phyloP scores from a whole-genome alignment of 2,329 filamentous ascomycete genomes.

The Trichoderma oligosporum region DNA sequence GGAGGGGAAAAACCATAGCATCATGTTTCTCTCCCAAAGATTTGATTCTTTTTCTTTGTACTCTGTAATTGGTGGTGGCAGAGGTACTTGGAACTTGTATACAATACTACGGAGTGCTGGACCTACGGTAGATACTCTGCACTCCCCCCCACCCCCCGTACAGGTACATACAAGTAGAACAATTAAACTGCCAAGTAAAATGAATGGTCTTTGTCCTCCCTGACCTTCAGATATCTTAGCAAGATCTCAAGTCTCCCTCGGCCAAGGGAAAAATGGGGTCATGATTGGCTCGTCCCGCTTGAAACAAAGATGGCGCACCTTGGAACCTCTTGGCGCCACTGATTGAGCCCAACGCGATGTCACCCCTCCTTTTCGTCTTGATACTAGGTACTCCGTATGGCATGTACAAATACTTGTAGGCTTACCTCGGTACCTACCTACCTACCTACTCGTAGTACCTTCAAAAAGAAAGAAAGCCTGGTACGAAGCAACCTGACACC shows the following conservation, averaged over 20 bases:
- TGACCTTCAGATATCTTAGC: neutral
- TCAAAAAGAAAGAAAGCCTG: too few relatives aligned
- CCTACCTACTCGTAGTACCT: too few relatives aligned
- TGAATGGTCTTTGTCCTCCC: neutral
- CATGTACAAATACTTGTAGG: too few relatives aligned
- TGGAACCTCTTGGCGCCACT: neutral
- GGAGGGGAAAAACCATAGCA: too few relatives aligned
- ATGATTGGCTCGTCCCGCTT: conserved; percentile 13
- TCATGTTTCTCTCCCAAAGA: too few relatives aligned
- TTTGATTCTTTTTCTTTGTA: neutral
- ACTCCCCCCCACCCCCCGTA: too few relatives aligned
- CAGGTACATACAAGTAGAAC: too few relatives aligned
- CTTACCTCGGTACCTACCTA: too few relatives aligned
- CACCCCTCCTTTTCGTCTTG: neutral
- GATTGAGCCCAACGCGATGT: conserved; percentile 13
- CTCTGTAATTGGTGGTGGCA: neutral
- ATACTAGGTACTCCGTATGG: too few relatives aligned
- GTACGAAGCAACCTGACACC: neutral
- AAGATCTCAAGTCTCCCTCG: conserved; percentile 8
- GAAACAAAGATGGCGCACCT: conserved; percentile 17
- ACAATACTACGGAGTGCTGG: too few relatives aligned
- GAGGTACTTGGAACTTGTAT: neutral
- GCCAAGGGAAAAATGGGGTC: neutral
- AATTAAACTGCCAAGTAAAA: neutral
- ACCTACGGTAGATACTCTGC: too few relatives aligned